phyloP scores from a whole-genome alignment of 83 land plant species.

The Diphasiastrum complanatum region DNA sequence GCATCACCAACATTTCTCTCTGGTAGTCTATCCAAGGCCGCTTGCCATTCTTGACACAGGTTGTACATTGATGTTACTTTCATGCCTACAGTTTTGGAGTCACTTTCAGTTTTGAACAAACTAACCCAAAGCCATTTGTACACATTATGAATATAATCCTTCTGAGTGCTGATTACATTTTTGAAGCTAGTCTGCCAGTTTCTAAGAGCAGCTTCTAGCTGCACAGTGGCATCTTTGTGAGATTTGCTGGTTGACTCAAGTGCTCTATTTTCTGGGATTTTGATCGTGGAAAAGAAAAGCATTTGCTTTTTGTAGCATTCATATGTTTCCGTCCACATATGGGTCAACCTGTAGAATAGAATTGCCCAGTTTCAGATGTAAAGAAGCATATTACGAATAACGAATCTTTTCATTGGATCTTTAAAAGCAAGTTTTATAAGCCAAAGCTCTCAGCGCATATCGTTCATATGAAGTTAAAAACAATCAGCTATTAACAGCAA shows the following conservation, averaged over 20 bases:
- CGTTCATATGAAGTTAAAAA: background rate
- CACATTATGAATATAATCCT: background rate
- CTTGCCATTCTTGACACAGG: background rate
- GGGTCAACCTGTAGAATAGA: background rate
- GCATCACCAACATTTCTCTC: background rate
- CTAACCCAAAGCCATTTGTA: background rate
- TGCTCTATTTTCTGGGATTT: background rate
- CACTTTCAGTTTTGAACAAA: background rate
- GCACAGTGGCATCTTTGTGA: background rate
- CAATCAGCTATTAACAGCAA: background rate
- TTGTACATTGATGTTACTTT: background rate
- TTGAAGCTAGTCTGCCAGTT: background rate
- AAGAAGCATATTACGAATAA: background rate
- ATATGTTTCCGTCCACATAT: background rate
- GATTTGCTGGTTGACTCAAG: background rate
- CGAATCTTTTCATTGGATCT: background rate
- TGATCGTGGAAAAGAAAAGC: background rate
- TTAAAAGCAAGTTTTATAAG: background rate
- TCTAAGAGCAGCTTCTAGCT: background rate
- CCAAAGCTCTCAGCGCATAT: background rate
- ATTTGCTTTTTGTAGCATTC: background rate
- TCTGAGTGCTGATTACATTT: background rate
- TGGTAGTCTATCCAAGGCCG: background rate
- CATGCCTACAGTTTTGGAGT: background rate
- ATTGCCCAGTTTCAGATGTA: background rate